These are phyloP conservation scores for Colletotrichum theobromicola DNA, from an alignment of 2,329 filamentous ascomycete genomes.

Conservation along the genomic window DNA sequence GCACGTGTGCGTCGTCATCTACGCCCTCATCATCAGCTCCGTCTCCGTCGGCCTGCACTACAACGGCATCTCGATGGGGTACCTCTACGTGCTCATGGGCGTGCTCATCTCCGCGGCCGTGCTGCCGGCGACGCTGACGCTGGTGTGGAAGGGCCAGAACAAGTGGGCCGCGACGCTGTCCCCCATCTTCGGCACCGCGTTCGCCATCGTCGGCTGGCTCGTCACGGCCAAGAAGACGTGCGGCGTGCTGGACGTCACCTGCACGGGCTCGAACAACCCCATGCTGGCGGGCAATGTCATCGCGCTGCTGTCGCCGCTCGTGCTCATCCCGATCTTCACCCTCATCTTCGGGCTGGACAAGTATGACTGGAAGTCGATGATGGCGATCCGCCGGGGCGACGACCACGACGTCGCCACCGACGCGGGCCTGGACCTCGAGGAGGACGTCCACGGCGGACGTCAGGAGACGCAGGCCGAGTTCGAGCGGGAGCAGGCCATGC, in stretches of 20 bases:
- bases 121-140: conserved; percentile 78
- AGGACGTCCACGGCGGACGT: conserved; percentile 53
- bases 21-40: conserved; percentile 77
- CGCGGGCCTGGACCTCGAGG: conserved; percentile 70
- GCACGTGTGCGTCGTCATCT: conserved; percentile 72
- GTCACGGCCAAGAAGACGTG: conserved; percentile 75
- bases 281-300: conserved; percentile 90
- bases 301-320: conserved; percentile 76
- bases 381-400: conserved; percentile 76
- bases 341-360: conserved; percentile 64
- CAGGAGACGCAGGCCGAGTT: conserved; percentile 40
- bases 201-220: conserved; percentile 76
- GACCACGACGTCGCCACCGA: conserved; percentile 73
- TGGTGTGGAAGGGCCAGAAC: conserved; percentile 83
- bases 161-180: conserved; percentile 72
- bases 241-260: conserved; percentile 71
- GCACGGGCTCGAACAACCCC: conserved; percentile 82
- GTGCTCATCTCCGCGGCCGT: conserved; percentile 88
- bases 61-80: conserved; percentile 84
- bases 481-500: conserved; percentile 51
- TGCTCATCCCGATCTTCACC: conserved; percentile 80
- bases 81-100: conserved; percentile 89
- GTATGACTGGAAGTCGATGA: conserved; percentile 89
- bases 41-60: conserved; percentile 80
- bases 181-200: conserved; percentile 69